Evolutionary conservation across 75 land plant genomes (phyloP), one percentile per base, ranked within the genome.

Genomic region (Cunninghamia lanceolata): DNA sequence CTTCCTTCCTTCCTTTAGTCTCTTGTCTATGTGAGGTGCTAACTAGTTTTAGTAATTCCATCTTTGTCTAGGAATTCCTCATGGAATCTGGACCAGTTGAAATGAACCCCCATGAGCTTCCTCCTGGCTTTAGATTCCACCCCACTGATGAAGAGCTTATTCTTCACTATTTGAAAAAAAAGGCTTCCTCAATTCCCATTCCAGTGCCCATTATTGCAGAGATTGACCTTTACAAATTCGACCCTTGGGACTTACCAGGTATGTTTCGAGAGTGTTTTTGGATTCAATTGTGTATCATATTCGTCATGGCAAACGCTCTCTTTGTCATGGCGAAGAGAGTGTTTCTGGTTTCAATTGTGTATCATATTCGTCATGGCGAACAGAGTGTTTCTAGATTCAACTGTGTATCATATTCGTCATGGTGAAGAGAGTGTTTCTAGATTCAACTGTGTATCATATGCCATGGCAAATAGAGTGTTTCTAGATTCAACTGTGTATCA

Each of bases 121-220:
- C 87, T 43, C 87, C 87, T 1, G 87, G 87, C 16, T 86, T 86
- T 46, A n/a, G 87, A 47, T 86, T 86, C 40, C 84, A 86, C 28
- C 87, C 86, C 35, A 79, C 86, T 7, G 86, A 86, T 15, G 87
- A 86, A 46, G 87, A 86, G 59, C 87, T 86, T 2, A 43, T 86
- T 46, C 59, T 79, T 38, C 84, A 86, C 38, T 86, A 86, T 35
- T 46, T 86, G 54, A 52, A 80, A n/a, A 83, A 80, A 39, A 86
- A 86, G 52, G 85, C n/a, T 17, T 10, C 84, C 16, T 76, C 53
- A 1, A 7, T 7, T 17, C 83, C 83, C 9, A 47, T 86, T 2
- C 84, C 50, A 21, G 87, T 86, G 13, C 87, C 83, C 50, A 82
- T 82, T 9, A 83, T 86, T 19, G 83, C 87, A 35, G 87, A 86